phyloP scores from a whole-genome alignment of 768 basidiomycete genomes.

The Kwoniella heveanensis region DNA sequence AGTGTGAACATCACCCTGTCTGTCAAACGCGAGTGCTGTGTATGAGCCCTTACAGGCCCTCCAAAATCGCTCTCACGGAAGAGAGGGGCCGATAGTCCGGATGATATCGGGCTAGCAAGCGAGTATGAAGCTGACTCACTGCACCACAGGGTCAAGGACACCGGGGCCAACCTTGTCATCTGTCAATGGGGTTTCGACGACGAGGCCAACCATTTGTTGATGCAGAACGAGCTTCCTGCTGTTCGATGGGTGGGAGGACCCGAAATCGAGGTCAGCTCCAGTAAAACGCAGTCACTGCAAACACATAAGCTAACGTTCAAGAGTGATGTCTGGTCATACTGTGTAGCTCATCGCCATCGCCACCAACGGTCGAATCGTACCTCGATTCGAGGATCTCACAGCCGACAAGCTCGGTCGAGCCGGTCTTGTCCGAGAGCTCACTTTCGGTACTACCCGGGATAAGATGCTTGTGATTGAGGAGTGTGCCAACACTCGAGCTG shows the following conservation, averaged over 20 bases:
- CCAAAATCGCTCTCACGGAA: too few species aligned
- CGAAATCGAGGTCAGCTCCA: conserved; percentile 80
- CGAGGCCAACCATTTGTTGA: conserved; percentile 94
- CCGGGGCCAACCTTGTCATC: conserved; percentile 96
- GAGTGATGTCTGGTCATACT: neutral
- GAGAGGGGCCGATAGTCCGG: too few species aligned
- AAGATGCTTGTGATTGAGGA: conserved; percentile 99
- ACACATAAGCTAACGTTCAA: neutral
- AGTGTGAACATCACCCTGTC: conserved; percentile 9
- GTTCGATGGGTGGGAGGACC: conserved; percentile 99
- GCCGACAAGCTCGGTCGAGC: conserved; percentile 88
- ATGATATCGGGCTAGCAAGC: neutral
- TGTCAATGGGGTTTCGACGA: conserved; percentile 99
- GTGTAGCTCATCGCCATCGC: conserved; percentile 92
- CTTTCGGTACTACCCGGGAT: conserved; percentile 96
- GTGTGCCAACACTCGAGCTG: conserved; percentile 93
- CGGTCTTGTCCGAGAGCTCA: conserved; percentile 87
- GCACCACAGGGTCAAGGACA: conserved; percentile 73
- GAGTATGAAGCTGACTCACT: conserved; percentile 1
- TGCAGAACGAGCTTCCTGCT: conserved; percentile 96
- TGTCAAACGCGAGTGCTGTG: too few species aligned
- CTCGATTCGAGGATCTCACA: conserved; percentile 93
- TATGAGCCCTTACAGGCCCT: too few species aligned
- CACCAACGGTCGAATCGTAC: conserved; percentile 96
- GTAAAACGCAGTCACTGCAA: neutral